phyloP scores from a whole-genome alignment of 1,284 basidiomycete genomes.

The Stygiomarasmius scandens region DNA sequence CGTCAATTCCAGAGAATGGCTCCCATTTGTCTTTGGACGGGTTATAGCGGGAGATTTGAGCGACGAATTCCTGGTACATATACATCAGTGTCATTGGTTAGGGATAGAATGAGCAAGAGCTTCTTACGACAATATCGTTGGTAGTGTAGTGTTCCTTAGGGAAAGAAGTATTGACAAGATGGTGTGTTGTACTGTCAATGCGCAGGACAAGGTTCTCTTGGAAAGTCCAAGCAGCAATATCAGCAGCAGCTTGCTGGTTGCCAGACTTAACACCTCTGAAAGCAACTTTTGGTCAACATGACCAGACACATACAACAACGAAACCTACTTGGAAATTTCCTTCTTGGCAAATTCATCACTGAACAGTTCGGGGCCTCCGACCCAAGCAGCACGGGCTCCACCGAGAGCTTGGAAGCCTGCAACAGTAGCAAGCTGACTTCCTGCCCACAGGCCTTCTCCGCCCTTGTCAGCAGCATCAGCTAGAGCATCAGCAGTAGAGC shows the following conservation, averaged over 20 bases:
- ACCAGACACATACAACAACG: conserved; percentile 1
- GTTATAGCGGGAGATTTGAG: conserved; percentile 73
- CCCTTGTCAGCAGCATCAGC: conserved; percentile 70
- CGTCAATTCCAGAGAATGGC: conserved; percentile 69
- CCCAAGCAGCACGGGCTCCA: conserved; percentile 80
- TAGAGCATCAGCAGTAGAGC: conserved; percentile 57
- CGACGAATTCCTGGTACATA: conserved; percentile 66
- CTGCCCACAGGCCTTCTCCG: conserved; percentile 80
- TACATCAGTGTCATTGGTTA: conserved; percentile 6
- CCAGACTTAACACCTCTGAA: conserved; percentile 65
- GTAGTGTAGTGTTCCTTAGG: conserved; percentile 77
- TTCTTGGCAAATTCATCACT: conserved; percentile 70
- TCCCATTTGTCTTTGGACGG: conserved; percentile 61
- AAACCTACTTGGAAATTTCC: conserved; percentile 60
- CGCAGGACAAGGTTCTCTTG: conserved; percentile 84
- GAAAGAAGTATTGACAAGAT: conserved; percentile 63
- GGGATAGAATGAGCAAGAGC: conserved; percentile 4
- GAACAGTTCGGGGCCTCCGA: conserved; percentile 83
- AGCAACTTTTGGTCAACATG: conserved; percentile 10
- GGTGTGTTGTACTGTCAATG: conserved; percentile 77
- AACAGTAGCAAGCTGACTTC: conserved; percentile 75
- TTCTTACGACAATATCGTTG: conserved; percentile 81
- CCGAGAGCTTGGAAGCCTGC: conserved; percentile 87
- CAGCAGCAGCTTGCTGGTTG: conserved; percentile 74
- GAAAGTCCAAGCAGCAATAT: conserved; percentile 90